Evolutionary conservation across 2,329 filamentous ascomycete species (phyloP).

Genomic region (Drechslerella stenobrocha): DNA sequence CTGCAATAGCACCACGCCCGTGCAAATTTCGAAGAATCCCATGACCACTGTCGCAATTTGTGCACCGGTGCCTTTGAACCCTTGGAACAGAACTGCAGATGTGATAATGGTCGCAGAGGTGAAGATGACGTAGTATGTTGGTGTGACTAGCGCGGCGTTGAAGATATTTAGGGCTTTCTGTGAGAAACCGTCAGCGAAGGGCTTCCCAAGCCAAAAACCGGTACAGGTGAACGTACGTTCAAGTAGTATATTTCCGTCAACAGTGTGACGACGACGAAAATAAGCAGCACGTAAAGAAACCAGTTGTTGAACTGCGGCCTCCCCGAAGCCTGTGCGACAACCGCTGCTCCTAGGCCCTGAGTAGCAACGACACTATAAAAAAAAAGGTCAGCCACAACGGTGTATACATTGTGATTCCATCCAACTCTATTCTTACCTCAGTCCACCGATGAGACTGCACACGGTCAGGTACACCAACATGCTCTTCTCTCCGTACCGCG

Average conservation of each 20-base stretch:
- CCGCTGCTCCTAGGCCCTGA: conserved; percentile 86
- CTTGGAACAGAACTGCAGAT: conserved; percentile 86
- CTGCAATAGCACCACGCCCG: conserved; percentile 87
- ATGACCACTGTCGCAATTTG: conserved; percentile 77
- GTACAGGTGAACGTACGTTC: conserved; percentile 68
- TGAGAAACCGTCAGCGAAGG: conserved; percentile 3
- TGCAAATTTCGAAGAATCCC: conserved; percentile 91
- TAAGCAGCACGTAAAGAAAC: conserved; percentile 90
- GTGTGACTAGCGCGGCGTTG: conserved; percentile 94
- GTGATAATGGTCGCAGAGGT: conserved; percentile 94
- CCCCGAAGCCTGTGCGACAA: conserved; percentile 81
- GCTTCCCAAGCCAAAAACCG: background rate
- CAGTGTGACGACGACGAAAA: conserved; percentile 86
- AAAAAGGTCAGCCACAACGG: background rate
- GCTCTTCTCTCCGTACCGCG: conserved; percentile 89
- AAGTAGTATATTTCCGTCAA: conserved; percentile 92
- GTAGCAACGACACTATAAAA: conserved; percentile 76
- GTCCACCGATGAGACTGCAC: conserved; percentile 88
- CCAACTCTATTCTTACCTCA: conserved; percentile 65
- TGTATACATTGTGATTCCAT: no score
- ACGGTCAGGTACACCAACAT: conserved; percentile 98
- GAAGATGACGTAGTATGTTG: conserved; percentile 98
- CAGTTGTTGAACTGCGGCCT: conserved; percentile 91
- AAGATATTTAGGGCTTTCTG: conserved; percentile 98
- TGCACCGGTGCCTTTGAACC: conserved; percentile 82